Base-by-base conservation (phyloP, 108 stramenopile species). In the Hondaea fermentalgiana region DNA sequence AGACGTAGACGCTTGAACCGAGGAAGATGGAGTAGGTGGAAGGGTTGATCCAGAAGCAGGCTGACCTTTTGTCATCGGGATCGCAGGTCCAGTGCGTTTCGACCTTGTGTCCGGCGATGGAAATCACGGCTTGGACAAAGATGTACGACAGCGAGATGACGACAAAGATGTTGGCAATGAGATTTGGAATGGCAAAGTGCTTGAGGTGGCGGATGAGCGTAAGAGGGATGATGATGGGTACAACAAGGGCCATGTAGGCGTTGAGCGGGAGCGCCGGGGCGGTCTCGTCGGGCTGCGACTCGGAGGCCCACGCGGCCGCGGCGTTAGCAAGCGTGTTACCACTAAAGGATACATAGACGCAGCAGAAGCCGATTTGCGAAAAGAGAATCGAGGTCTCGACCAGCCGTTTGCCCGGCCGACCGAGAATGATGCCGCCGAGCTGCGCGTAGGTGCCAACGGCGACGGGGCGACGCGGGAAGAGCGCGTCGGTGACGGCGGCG, bases 181-280 rank as follows among this genome's bases (percentile, higher is more conserved):
- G 45, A 45, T 83, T 83, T 6, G 76, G 76, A 45, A 83, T 83
- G 76, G 49, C 51, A 83, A 83, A 83, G 23, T 83, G 76, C 51
- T 83, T 83, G 45, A 83, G 76, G 28, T 83, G 76, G 51, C 76
- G 76, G 51, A 83, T 83, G 76, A 83, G 51, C 51, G 76, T 83
- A 12, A 83, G 76, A 43, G 76, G 76, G 28, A 53, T 83, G 45
- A 83, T 53, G 76, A 83, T 53, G 19, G 76, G 76, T 17, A 83
- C 51, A 6, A 83, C 51, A 53, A 53, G 51, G 0, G 51, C 76
- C 76, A 83, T 83, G 76, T 83, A 83, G 17, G 49, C 76, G 2
- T 53, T 25, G 76, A 83, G 76, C 51, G 76, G 76, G 12, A 83
- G 49, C 19, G 49, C 76, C 49, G 76, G 51, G 3, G 76, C 49